Evolutionary conservation across 768 basidiomycete genomes (phyloP), one percentile per base, ranked within the genome.

Genomic region (Gloeopeniophorella convolvens): DNA sequence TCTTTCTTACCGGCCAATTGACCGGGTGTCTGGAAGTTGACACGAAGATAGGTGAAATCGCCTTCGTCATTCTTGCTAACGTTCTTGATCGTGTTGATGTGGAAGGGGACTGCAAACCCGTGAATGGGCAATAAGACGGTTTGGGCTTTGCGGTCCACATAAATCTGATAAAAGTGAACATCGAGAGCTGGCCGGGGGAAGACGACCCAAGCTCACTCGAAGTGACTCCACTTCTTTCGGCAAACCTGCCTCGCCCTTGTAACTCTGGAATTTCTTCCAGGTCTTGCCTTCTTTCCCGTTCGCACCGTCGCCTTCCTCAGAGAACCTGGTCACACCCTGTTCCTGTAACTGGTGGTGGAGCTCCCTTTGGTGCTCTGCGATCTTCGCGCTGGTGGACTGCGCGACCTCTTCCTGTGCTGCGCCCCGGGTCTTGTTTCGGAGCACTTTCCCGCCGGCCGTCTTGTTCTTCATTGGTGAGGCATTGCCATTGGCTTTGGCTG

Each of bases 1-100:
- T 99, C 96, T 70, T 99, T 98, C 73, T 95, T 97, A 23, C 96
- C 95, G 0, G 92, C 87, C 21, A 97, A 80, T 62, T 97, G 93
- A 42, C 96, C 96, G 10, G 96, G 96, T 0, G 95, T 96, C 66
- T 97, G 93, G 72, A 98, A 97, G 68, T 98, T 98, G 67, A 99
- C 92, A 2, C 96, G 82, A 46, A 99, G 76, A 61, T 89, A 91
- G 0, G 93, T 94, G 64, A 84, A 89, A 43, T 98, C 92, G 5
- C 89, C 90, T 67, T 98, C 96, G 56, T 99, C 95, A 56, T 80
- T 96, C 72, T 98, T 98, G 73, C 88, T 93, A 26, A 86, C 89
- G 63, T 95, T 98, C 71, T 99, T 98, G 57, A 99, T 91, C 1
- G 92, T 92, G 63, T 95, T 95, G 69, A 98, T 94, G 64, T 99